These are phyloP conservation scores for Beauveria medogensis DNA, from an alignment of 2,329 filamentous ascomycete genomes.

Conservation along the genomic window DNA sequence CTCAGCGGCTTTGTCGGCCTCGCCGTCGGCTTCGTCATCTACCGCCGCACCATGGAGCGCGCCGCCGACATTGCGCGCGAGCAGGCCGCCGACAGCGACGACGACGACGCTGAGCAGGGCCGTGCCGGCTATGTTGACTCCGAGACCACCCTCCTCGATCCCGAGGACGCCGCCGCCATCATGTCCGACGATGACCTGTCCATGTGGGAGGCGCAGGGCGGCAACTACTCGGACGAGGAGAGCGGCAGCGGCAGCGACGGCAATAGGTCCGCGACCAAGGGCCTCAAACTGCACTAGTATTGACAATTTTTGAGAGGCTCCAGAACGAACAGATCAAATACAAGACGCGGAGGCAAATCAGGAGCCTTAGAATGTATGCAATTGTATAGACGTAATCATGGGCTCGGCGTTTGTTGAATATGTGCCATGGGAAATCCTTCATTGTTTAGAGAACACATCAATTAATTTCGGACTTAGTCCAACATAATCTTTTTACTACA, in stretches of 20 bases:
- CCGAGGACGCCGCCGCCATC: constrained; percentile 43
- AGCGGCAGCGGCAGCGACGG: constrained; percentile 26
- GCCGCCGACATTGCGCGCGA: constrained; percentile 49
- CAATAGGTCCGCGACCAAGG: not conserved
- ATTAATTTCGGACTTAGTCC: not conserved
- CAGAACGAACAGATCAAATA: not conserved
- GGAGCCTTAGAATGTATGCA: not conserved
- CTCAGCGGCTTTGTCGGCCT: constrained; percentile 64
- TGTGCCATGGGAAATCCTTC: not conserved
- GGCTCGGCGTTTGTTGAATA: constrained; percentile 1
- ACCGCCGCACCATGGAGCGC: constrained; percentile 58
- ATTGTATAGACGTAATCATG: not conserved
- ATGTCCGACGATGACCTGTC: constrained; percentile 54
- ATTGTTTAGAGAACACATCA: not conserved
- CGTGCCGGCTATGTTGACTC: constrained; percentile 34
- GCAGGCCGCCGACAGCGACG: constrained; percentile 24
- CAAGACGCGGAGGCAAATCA: not conserved
- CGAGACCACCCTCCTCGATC: constrained; percentile 36
- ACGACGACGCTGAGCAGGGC: constrained; percentile 26
- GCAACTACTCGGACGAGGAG: constrained; percentile 24
- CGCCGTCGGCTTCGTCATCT: constrained; percentile 77
- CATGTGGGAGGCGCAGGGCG: constrained; percentile 38
- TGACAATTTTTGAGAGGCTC: not conserved
- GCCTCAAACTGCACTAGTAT: constrained; percentile 1
- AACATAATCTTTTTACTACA: not conserved